Base-by-base conservation (phyloP, 2,329 filamentous ascomycete genomes). In the Stagonosporopsis vannaccii region DNA sequence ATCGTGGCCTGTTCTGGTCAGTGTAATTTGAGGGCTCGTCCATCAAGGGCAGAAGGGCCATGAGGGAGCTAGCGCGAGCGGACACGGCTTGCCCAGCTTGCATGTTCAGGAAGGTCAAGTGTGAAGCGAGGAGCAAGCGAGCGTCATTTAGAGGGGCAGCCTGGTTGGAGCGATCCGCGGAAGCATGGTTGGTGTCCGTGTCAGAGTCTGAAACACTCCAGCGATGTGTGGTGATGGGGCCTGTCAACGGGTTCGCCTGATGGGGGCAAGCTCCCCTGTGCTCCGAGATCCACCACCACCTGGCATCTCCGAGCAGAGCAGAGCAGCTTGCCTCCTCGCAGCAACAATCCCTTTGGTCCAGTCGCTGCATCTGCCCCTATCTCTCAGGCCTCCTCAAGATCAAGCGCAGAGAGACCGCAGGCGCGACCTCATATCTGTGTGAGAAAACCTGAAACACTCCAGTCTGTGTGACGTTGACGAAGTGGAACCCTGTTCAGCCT, bases 151-250 rank as follows among this genome's bases (percentile, higher is more conserved):
- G 53, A 56, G 53, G 53, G 52, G 37, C 42, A 56, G 53, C 37
- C 51, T 39, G 51, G 46, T 46, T 51, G 41, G 41, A 30, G n/a
- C n/a, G 40, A 50, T 50, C 23, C 35, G 44, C 39, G 33, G 45
- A 4, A 23, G 51, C 45, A 55, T 44, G 44, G 45, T 20, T 33
- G 39, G 51, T 30, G 52, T 56, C 46, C 46, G 52, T 56, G 52
- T 55, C 19, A 40, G 41, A 51, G 23, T 56, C 53, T 51, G 53
- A 56, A 56, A 56, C 53, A 56, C 47, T 56, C 52, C 46, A 56
- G 28, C 47, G 50, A 46, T 28, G 43, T 41, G 36, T 35, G 35
- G 23, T 35, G 46, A 46, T 42, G 53, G 37, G 19, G 35, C 53
- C 53, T 56, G 23, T 44, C 47, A 56, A 28, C 46, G 47, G 36